Percentiles rank a stretch among this genome's conserved stretches.
Evolutionary conservation across 2,329 filamentous ascomycete genomes (phyloP).

Genomic region (Alternaria hordeiaustralica): DNA sequence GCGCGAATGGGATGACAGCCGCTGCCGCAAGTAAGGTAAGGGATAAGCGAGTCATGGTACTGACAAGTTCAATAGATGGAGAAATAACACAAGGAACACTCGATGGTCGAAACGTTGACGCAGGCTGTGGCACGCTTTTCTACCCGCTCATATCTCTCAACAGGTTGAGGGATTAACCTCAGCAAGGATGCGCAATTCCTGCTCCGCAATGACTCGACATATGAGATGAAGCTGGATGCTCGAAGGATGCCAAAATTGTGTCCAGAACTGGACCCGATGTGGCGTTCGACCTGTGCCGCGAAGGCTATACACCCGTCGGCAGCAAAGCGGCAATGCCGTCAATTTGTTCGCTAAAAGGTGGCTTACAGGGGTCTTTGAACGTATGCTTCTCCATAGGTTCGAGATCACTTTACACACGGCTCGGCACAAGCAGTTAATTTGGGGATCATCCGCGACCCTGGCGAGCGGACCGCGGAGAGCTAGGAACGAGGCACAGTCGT

Average conservation of each 20-base stretch:
- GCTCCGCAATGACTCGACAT: background rate
- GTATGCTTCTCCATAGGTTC: background rate
- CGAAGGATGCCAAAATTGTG: background rate
- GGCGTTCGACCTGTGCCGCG: background rate
- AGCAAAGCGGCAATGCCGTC: background rate
- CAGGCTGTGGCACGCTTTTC: background rate
- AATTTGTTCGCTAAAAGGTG: background rate
- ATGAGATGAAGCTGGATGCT: background rate
- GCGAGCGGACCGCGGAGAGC: background rate
- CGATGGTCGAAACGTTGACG: background rate
- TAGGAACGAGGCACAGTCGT: background rate
- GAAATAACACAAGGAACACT: background rate
- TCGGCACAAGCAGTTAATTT: background rate
- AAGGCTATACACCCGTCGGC: background rate
- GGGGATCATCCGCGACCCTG: background rate
- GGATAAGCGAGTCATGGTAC: constrained; percentile 8
- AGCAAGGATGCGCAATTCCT: background rate
- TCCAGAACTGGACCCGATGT: background rate
- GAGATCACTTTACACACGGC: background rate
- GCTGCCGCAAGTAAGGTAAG: constrained; percentile 14
- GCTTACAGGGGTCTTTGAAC: background rate
- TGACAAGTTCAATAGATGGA: background rate
- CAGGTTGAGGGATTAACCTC: too few relatives aligned
- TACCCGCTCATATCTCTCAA: background rate
- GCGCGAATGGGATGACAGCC: constrained; percentile 5